These are phyloP conservation scores for Chamaenerion angustifolium DNA, from an alignment of 345 rosid genomes.

Conservation along the genomic window DNA sequence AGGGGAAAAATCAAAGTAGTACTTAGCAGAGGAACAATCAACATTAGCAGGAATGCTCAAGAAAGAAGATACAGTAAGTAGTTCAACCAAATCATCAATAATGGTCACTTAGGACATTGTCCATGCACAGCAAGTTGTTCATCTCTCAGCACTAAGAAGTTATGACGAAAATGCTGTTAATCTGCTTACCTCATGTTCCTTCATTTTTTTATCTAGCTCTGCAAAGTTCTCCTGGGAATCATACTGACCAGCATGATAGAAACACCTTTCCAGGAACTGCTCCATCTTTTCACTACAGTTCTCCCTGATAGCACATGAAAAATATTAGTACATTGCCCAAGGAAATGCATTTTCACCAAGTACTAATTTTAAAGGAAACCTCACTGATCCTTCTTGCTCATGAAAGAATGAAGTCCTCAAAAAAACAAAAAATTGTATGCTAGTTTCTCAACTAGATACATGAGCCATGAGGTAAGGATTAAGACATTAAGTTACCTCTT, in stretches of 20 bases:
- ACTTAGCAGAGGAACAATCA: neutral
- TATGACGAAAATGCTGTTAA: neutral
- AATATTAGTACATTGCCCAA: too few species aligned
- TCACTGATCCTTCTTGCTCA: neutral
- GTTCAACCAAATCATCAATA: too few species aligned
- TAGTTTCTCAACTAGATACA: neutral
- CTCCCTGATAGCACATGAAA: conserved; percentile 28
- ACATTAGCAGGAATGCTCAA: too few species aligned
- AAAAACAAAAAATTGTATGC: neutral
- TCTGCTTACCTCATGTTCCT: conserved; percentile 61
- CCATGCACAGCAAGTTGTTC: too few species aligned
- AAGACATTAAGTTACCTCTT: conserved; percentile 41
- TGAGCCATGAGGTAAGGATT: neutral
- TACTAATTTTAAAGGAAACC: neutral
- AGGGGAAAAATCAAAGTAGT: neutral
- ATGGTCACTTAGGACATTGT: too few species aligned
- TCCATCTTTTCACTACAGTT: conserved; percentile 86
- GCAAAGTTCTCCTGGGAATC: conserved; percentile 67
- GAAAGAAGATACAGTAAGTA: too few species aligned
- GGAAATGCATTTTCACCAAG: neutral
- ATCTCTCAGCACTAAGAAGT: too few species aligned
- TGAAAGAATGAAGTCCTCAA: conserved; percentile 3
- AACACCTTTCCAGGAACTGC: conserved; percentile 79
- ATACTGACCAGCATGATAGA: conserved; percentile 93
- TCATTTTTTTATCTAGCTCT: conserved; percentile 63